Evolutionary conservation across 768 basidiomycete genomes (phyloP), one percentile per base, ranked within the genome.

Genomic region (Hypholoma sublateritium): DNA sequence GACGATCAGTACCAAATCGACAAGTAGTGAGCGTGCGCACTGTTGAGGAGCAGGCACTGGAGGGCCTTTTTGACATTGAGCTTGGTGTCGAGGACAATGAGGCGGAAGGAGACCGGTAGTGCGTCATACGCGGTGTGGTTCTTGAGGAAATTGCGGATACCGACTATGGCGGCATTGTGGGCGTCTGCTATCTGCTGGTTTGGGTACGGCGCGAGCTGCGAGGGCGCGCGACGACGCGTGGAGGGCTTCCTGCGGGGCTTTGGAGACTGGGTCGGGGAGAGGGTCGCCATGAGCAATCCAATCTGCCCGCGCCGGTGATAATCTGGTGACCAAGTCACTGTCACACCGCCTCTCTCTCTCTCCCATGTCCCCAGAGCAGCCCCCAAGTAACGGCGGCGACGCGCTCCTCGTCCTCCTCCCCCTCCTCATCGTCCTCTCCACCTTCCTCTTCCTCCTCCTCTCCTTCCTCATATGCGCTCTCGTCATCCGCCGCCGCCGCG

Each of bases 51-150:
- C 8, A 95, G 82, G 65, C 89, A 96, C 69, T 94, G 84, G 32
- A 99, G 73, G 12, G 95, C 95, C 70, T 95, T 94, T 77, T 95
- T 96, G 52, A 98, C 95, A 67, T 91, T 94, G 65, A 99, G 83
- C 71, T 93, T 91, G 45, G 91, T 95, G 73, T 99, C 97, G 55
- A 99, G 84, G 22, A 98, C 95, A 69, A 99, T 98, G 66, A 98
- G 81, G 65, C 96, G 82, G 76, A 95, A 99, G 72, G 87, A 91
- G 76, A 98, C 93, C 22, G 97, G 97, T 66, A 99, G 95, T 32
- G 96, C 94, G 72, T 98, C 96, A 76, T 98, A 99, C 62, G 88
- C 87, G 16, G 87, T 91, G 66, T 92, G 85, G 56, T 88, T 83
- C 65, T 85, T 89, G 75, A 98, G 86, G 73, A 94, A 92, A 50